phyloP scores from a whole-genome alignment of 2,329 filamentous ascomycete genomes.

The Trichocomaceae sp. region DNA sequence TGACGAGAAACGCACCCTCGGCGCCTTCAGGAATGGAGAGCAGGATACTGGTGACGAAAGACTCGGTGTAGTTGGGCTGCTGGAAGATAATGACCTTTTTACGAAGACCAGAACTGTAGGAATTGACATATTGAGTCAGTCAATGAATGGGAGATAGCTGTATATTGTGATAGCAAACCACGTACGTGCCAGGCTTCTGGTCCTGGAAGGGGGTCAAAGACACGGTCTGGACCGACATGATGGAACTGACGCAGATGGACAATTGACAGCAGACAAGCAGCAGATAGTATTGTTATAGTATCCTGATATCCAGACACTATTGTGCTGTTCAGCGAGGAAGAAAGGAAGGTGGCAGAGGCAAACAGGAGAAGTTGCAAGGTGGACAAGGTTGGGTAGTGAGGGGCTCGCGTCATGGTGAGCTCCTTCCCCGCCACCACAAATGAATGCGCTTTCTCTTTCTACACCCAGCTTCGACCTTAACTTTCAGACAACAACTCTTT shows the following conservation, averaged over 20 bases:
- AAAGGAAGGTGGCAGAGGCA: neutral
- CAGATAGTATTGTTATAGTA: neutral
- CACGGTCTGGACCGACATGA: slow-evolving; percentile 75
- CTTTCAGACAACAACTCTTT: too few species aligned
- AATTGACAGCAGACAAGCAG: neutral
- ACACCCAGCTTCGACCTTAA: too few species aligned
- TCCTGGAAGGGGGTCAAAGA: slow-evolving; percentile 80
- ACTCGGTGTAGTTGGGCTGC: slow-evolving; percentile 88
- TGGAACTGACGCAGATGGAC: neutral
- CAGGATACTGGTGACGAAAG: slow-evolving; percentile 89
- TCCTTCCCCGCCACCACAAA: neutral
- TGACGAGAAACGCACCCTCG: slow-evolving; percentile 82
- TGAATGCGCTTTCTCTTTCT: too few species aligned
- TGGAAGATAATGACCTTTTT: slow-evolving; percentile 99
- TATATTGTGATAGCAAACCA: slow-evolving; percentile 32
- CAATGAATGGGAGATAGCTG: neutral
- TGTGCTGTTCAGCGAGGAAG: too few species aligned
- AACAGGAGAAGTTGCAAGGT: neutral
- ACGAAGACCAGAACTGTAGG: slow-evolving; percentile 79
- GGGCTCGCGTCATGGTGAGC: neutral
- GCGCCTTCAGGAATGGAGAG: slow-evolving; percentile 93
- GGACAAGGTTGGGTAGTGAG: too few species aligned
- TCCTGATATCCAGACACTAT: too few species aligned
- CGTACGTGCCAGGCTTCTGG: slow-evolving; percentile 99
- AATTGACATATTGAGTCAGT: neutral